Evolutionary conservation across 2,329 filamentous ascomycete species (phyloP).

Genomic region (Zelopaecilomyces penicillatus): DNA sequence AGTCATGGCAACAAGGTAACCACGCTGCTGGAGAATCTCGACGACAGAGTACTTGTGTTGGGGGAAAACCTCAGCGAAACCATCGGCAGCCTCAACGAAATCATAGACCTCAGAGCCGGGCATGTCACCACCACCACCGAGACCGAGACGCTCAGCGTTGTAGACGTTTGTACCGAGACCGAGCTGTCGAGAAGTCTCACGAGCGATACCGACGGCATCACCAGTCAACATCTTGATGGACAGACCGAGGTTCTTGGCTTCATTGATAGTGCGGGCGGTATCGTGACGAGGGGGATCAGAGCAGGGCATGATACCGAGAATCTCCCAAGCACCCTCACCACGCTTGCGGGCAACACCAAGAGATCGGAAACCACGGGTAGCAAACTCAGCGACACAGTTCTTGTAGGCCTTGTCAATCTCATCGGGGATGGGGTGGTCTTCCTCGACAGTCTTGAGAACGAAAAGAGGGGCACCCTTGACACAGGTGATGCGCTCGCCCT

Average conservation of each 20-base stretch:
- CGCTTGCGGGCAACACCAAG: constrained; percentile 89
- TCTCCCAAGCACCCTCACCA: constrained; percentile 74
- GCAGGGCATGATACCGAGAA: constrained; percentile 92
- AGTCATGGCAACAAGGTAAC: constrained; percentile 92
- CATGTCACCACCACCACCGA: constrained; percentile 86
- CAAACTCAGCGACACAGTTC: constrained; percentile 87
- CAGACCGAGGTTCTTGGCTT: constrained; percentile 79
- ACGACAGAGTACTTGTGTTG: constrained; percentile 95
- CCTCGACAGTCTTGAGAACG: constrained; percentile 78
- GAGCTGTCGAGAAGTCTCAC: constrained; percentile 84
- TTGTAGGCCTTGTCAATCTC: constrained; percentile 77
- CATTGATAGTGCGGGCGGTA: constrained; percentile 81
- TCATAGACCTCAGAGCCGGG: constrained; percentile 89
- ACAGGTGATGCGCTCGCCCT: constrained; percentile 77
- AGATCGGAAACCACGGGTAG: constrained; percentile 86
- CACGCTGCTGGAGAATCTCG: constrained; percentile 87
- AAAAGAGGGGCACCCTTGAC: constrained; percentile 87
- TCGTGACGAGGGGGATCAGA: constrained; percentile 86
- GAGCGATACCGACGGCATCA: constrained; percentile 86
- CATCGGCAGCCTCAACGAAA: constrained; percentile 91
- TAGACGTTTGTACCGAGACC: constrained; percentile 90
- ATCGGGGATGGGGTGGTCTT: constrained; percentile 71
- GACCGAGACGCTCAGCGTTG: constrained; percentile 85
- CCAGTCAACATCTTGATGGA: constrained; percentile 96
- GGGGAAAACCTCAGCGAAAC: constrained; percentile 89